Percentiles rank a stretch among this genome's conserved stretches.
phyloP scores from a whole-genome alignment of 1,139 yeast species.

The Blastobotrys serpentis region DNA sequence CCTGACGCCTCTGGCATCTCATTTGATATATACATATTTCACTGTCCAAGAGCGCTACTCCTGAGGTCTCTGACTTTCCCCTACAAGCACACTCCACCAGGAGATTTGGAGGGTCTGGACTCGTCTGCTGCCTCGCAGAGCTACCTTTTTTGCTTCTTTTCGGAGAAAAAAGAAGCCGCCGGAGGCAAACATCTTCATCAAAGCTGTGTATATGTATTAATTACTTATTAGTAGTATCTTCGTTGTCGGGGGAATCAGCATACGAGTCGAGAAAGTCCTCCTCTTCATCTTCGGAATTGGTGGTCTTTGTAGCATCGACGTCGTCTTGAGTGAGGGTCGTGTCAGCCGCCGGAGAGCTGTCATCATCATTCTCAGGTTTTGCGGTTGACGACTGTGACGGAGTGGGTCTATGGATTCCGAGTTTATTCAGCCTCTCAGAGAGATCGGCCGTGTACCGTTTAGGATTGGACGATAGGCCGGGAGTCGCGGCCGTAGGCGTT shows the following conservation, averaged over 20 bases:
- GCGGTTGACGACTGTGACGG: not conserved
- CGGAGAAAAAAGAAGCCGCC: too few relatives aligned
- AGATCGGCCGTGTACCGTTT: slow-evolving; percentile 2
- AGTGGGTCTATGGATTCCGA: slow-evolving; percentile 8
- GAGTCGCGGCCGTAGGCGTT: slow-evolving; percentile 4
- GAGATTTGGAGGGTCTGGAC: too few relatives aligned
- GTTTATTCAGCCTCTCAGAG: not conserved
- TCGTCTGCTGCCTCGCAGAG: too few relatives aligned
- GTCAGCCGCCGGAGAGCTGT: not conserved
- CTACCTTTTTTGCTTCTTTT: too few relatives aligned
- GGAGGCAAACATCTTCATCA: too few relatives aligned
- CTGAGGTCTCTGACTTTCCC: too few relatives aligned
- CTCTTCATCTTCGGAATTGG: slow-evolving; percentile 14
- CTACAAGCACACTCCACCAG: too few relatives aligned
- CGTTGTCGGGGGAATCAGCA: slow-evolving; percentile 18
- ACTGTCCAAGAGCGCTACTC: too few relatives aligned
- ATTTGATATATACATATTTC: too few relatives aligned
- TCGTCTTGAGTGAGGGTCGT: not conserved
- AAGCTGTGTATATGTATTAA: not conserved
- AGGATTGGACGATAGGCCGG: not conserved
- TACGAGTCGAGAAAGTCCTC: slow-evolving; percentile 23
- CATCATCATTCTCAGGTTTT: not conserved
- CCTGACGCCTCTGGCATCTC: too few relatives aligned
- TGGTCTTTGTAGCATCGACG: not conserved
- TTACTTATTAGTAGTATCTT: not conserved